phyloP scores from a whole-genome alignment of 305 asterid species.

The Nicotiana rustica region DNA sequence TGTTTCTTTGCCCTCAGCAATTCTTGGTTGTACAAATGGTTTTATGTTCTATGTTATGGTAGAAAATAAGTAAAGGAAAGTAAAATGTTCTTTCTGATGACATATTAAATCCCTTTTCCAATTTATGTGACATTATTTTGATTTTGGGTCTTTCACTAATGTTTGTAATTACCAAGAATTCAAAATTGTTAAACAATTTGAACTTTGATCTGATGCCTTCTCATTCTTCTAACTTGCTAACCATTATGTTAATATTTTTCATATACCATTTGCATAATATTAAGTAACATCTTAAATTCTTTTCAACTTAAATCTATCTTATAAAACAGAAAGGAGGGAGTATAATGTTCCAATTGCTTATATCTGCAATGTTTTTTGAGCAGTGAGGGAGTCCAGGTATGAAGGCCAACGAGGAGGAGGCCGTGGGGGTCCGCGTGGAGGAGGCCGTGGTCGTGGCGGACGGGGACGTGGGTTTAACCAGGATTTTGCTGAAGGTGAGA shows the following conservation, averaged over 20 bases:
- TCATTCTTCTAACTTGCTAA: neutral
- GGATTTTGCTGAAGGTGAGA: slow-evolving; percentile 52
- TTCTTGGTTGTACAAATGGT: neutral
- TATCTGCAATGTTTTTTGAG: slow-evolving; percentile 6
- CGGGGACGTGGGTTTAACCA: slow-evolving; percentile 60
- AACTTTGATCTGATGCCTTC: neutral
- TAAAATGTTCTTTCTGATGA: too few species aligned
- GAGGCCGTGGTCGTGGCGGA: slow-evolving; percentile 53
- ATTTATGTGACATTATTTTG: neutral
- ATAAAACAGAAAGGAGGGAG: neutral
- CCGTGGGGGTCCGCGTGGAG: slow-evolving; percentile 61
- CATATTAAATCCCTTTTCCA: too few species aligned
- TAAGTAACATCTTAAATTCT: neutral
- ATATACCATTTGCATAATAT: neutral
- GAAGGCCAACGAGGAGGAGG: slow-evolving; percentile 63
- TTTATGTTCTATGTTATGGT: too few species aligned
- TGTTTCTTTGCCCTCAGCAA: neutral
- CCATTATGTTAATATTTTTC: neutral
- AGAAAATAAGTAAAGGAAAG: too few species aligned
- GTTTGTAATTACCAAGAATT: too few species aligned
- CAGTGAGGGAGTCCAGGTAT: slow-evolving; percentile 61
- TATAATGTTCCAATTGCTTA: neutral
- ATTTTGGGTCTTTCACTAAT: too few species aligned
- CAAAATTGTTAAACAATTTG: neutral
- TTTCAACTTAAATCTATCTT: neutral